These are phyloP conservation scores for Chytridium lagenaria DNA, from an alignment of 371 early-diverging fungal species.

Conservation along the genomic window DNA sequence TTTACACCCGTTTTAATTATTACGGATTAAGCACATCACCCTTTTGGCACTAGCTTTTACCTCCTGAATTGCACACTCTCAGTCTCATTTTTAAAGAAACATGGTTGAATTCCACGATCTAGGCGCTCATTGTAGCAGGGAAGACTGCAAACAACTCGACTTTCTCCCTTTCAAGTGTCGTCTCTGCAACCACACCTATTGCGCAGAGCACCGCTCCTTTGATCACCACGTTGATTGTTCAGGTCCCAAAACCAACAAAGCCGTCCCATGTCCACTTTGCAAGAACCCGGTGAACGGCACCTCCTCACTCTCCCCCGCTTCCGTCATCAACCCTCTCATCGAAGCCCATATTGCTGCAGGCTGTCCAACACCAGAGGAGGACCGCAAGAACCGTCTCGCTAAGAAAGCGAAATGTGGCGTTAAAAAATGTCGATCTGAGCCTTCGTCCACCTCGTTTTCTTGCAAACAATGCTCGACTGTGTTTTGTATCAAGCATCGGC, in stretches of 20 bases:
- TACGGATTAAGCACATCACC: no score
- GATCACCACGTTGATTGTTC: slow-evolving; percentile 31
- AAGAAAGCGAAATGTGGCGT: slow-evolving; percentile 5
- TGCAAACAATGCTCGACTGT: slow-evolving; percentile 25
- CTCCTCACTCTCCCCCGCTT: neutral
- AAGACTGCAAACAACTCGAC: slow-evolving; percentile 43
- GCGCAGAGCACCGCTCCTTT: slow-evolving; percentile 29
- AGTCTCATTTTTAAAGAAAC: slow-evolving; percentile 2
- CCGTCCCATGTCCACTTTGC: slow-evolving; percentile 24
- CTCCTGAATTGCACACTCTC: no score
- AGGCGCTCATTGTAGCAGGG: slow-evolving; percentile 36
- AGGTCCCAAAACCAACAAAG: slow-evolving; percentile 6
- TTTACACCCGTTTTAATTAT: no score
- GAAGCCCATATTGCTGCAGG: slow-evolving; percentile 26
- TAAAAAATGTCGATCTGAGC: slow-evolving; percentile 5
- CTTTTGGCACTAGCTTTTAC: no score
- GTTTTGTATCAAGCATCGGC: slow-evolving; percentile 35
- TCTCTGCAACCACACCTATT: slow-evolving; percentile 28
- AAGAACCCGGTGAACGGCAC: slow-evolving; percentile 28
- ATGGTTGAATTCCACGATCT: slow-evolving; percentile 34
- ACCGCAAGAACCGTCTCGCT: neutral
- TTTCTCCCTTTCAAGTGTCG: slow-evolving; percentile 44
- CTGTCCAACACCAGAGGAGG: slow-evolving; percentile 17
- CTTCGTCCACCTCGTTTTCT: slow-evolving; percentile 10
- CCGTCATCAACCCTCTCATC: neutral